Conservation (phyloP, 1,284 basidiomycete genomes). For the Sporisorium reilianum region DNA sequence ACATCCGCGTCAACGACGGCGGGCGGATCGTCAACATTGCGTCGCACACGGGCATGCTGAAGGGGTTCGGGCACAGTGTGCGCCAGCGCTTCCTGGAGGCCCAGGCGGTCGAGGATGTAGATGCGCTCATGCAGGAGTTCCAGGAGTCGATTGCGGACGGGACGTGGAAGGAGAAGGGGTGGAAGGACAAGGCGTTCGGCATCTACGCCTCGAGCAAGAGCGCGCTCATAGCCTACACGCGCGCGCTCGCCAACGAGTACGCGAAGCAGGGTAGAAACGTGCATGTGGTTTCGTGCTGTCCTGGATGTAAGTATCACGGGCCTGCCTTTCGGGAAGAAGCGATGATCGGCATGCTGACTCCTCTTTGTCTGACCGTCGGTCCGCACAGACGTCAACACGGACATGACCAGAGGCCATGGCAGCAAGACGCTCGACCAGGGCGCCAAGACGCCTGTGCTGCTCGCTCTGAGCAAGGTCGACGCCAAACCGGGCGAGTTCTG, state of each 20-base stretch:
- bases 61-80: conserved; percentile 46
- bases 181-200: conserved; percentile 60
- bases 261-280: conserved; percentile 38
- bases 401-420: conserved; percentile 63
- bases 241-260: conserved; percentile 53
- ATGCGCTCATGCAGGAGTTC: conserved; percentile 56
- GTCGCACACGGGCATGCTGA: conserved; percentile 54
- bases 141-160: conserved; percentile 51
- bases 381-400: conserved; percentile 56
- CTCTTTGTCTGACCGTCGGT: background rate
- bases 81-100: conserved; percentile 45
- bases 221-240: conserved; percentile 56
- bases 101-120: conserved; percentile 44
- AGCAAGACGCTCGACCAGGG: conserved; percentile 61
- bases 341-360: background rate
- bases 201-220: conserved; percentile 64
- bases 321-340: background rate
- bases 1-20: conserved; percentile 49
- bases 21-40: conserved; percentile 61
- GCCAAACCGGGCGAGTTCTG: conserved; percentile 51
- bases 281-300: conserved; percentile 61
- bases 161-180: conserved; percentile 60
- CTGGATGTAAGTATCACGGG: conserved; percentile 53
- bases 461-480: conserved; percentile 52
- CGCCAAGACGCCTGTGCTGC: conserved; percentile 64